Percentiles rank a stretch among this genome's conserved stretches.
phyloP scores from a whole-genome alignment of 2,329 filamentous ascomycete species.

The Aspergillus persii region DNA sequence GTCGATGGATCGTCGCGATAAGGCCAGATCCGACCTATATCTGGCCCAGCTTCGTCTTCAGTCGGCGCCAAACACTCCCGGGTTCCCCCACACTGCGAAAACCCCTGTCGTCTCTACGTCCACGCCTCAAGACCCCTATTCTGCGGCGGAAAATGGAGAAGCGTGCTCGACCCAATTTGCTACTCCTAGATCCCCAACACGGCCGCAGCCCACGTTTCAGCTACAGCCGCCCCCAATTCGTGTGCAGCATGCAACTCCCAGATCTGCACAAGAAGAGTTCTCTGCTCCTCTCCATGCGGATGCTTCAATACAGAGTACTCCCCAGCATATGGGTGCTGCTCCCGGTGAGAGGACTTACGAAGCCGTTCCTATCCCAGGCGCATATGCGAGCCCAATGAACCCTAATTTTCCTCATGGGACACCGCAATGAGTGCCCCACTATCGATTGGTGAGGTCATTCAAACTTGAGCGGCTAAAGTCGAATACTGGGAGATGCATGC shows the following conservation, averaged over 20 bases:
- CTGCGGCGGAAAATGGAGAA: constrained; percentile 54
- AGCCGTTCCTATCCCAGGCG: constrained; percentile 81
- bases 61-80: constrained; percentile 91
- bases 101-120: constrained; percentile 43
- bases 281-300: constrained; percentile 45
- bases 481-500: not conserved
- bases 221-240: constrained; percentile 81
- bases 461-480: not conserved
- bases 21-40: constrained; percentile 91
- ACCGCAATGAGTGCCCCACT: constrained; percentile 15
- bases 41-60: constrained; percentile 80
- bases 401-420: constrained; percentile 37
- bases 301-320: constrained; percentile 43
- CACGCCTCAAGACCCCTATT: constrained; percentile 43
- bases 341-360: constrained; percentile 83
- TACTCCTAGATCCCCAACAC: constrained; percentile 63
- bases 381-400: constrained; percentile 61
- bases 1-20: constrained; percentile 94
- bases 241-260: constrained; percentile 74
- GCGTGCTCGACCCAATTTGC: constrained; percentile 51
- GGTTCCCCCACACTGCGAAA: constrained; percentile 69
- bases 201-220: constrained; percentile 65
- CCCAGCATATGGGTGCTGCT: constrained; percentile 66
- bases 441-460: not conserved
- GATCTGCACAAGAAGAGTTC: constrained; percentile 63